A percentile compares a stretch with the other conserved stretches of the same genome.
Conservation (phyloP, 2,329 filamentous ascomycete species). For the Balansia obtecta region DNA sequence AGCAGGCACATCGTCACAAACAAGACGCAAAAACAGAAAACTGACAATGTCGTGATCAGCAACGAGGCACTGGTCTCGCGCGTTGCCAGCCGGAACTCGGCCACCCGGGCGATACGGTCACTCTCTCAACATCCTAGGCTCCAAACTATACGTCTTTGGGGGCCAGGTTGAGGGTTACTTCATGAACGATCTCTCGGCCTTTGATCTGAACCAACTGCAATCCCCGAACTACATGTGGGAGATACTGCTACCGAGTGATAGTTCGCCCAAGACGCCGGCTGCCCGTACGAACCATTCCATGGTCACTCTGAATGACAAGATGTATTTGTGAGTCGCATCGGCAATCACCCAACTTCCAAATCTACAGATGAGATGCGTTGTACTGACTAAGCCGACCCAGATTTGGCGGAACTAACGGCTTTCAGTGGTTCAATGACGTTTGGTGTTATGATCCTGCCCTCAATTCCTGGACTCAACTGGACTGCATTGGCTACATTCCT, state of each 20-base stretch:
- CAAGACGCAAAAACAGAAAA: neutral
- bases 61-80: constrained; percentile 94
- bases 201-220: constrained; percentile 90
- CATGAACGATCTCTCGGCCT: constrained; percentile 93
- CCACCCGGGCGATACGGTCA: constrained; percentile 91
- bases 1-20: constrained; percentile 24
- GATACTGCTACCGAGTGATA: constrained; percentile 57
- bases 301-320: constrained; percentile 81
- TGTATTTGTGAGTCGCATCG: constrained; percentile 63
- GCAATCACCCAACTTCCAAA: neutral
- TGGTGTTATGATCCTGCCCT: constrained; percentile 84
- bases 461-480: constrained; percentile 77
- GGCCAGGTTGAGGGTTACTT: constrained; percentile 96
- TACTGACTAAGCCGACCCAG: constrained; percentile 27
- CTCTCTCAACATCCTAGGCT: constrained; percentile 89
- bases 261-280: constrained; percentile 54
- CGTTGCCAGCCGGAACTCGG: constrained; percentile 72
- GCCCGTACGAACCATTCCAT: constrained; percentile 91
- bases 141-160: constrained; percentile 95
- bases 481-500: constrained; percentile 96
- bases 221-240: constrained; percentile 90
- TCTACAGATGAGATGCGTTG: neutral
- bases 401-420: constrained; percentile 95
- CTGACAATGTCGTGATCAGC: constrained; percentile 38
- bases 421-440: constrained; percentile 97